Percentiles rank a stretch among this genome's conserved stretches.
Conservation (phyloP, 768 basidiomycete species). For the Tulasnella sp. region DNA sequence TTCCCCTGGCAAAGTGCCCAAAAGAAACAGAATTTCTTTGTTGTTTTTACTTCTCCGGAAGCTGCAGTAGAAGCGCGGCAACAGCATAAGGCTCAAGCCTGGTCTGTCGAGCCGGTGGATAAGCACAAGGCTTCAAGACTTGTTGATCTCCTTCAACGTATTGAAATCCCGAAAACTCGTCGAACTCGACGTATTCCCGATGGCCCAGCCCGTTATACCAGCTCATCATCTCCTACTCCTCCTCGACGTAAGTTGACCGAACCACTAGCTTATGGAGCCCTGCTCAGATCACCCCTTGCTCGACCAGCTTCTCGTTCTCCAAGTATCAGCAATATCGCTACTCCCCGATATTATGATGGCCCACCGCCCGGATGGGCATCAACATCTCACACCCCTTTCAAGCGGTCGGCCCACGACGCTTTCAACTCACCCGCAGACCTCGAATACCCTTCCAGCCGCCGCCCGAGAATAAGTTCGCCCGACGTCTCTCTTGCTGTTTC, state of each 20-base stretch:
- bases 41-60: not conserved
- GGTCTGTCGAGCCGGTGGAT: not conserved
- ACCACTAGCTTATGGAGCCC: not conserved
- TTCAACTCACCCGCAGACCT: not conserved
- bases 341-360: not conserved
- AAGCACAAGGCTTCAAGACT: not conserved
- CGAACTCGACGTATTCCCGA: not conserved
- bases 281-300: not conserved
- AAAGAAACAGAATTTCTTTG: not conserved
- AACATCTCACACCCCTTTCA: not conserved
- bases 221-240: not conserved
- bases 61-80: not conserved
- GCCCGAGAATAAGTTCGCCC: not conserved
- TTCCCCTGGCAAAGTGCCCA: not conserved
- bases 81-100: not conserved
- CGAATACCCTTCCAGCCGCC: not conserved
- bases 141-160: not conserved
- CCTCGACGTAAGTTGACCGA: not conserved
- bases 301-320: not conserved
- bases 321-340: not conserved
- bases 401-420: conserved; percentile 1
- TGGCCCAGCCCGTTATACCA: not conserved
- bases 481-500: not conserved
- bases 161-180: not conserved
- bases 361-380: not conserved